Conservation (phyloP, 2,329 filamentous ascomycete species). For the Nemania sp. region DNA sequence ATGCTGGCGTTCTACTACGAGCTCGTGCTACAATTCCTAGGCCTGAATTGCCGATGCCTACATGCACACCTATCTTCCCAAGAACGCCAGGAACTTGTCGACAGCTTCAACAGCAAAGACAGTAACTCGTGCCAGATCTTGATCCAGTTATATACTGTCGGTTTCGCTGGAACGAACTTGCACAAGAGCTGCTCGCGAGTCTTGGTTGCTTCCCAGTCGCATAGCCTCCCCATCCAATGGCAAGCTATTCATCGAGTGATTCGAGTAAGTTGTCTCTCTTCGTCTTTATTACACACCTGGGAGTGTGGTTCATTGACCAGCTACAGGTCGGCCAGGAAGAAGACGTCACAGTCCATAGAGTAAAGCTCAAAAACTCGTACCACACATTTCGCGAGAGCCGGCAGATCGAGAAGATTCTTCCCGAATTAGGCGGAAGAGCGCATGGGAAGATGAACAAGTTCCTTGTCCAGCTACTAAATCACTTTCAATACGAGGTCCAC, state of each 20-base stretch:
- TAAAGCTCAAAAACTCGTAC: constrained; percentile 36
- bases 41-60: constrained; percentile 36
- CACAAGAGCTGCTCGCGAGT: constrained; percentile 38
- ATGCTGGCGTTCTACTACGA: constrained; percentile 42
- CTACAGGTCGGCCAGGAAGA: constrained; percentile 35
- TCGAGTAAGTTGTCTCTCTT: constrained; percentile 28
- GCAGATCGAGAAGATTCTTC: constrained; percentile 39
- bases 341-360: constrained; percentile 34
- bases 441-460: constrained; percentile 31
- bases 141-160: constrained; percentile 40
- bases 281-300: not conserved
- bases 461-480: constrained; percentile 35
- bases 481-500: constrained; percentile 36
- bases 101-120: constrained; percentile 32
- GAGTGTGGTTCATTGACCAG: constrained; percentile 19
- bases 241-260: constrained; percentile 40
- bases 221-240: constrained; percentile 34
- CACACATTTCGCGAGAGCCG: constrained; percentile 37
- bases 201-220: constrained; percentile 35
- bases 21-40: constrained; percentile 37
- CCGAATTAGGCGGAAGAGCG: constrained; percentile 34
- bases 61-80: constrained; percentile 31
- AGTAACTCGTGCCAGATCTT: constrained; percentile 36
- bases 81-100: constrained; percentile 33
- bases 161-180: constrained; percentile 37